Base-by-base conservation (phyloP, 2,329 filamentous ascomycete species). In the Neospermospora avenae region DNA sequence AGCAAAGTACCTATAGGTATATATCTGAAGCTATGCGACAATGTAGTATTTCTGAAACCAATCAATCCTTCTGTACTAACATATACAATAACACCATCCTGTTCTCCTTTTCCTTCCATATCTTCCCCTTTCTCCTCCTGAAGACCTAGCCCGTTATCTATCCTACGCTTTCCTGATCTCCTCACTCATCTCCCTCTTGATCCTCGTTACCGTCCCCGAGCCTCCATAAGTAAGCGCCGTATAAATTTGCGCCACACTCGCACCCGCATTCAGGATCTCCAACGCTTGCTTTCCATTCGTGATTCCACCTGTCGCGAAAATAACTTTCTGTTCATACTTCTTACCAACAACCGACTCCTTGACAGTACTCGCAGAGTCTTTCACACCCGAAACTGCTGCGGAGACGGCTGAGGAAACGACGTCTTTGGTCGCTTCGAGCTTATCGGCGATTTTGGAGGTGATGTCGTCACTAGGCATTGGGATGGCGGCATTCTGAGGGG, bases 301-400 rank as follows among this genome's bases (percentile, higher is more conserved):
- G 71, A 99, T 93, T 18, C 95, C 95, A 0, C 95, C 95, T 0
- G 91, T 95, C 0, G 93, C 93, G 72, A 98, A 98, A 62, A 99
- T 89, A 55, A 92, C 87, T 76, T 96, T 96, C 51, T 64, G 66
- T 31, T 69, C 65, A n/a, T 62, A 52, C 16, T n/a, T 34, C 11
- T n/a, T 20, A 3, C 51, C 35, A 16, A 18, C 28, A 2, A 45
- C 7, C 11, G 42, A 20, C 1, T 52, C 28, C 20, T 56, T 53
- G 25, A 57, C 25, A 13, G 31, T 31, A 16, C 25, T 39, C 3
- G 51, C 7, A n/a, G 42, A 20, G 2, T 52, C 28, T 20, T 56
- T 53, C 18, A 57, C 25, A n/a, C 41, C 28, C 7, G 39, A 46
- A 10, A 49, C 55, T 4, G 22, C 44, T 2, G 31, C 55, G 16